Conservation (phyloP, 768 basidiomycete genomes). For the Amanita rubescens region DNA sequence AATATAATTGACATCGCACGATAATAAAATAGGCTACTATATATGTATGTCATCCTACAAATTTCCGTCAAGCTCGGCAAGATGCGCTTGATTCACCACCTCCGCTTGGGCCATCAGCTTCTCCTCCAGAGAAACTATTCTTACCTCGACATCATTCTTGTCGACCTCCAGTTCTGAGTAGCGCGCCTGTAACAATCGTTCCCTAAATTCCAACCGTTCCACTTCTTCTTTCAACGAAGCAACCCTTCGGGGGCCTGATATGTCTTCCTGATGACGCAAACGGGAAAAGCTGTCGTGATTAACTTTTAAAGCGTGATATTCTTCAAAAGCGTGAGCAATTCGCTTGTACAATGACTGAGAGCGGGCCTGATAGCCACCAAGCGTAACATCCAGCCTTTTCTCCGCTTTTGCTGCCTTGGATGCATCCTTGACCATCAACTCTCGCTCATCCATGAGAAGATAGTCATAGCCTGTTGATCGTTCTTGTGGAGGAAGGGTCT, state of each 20-base stretch:
- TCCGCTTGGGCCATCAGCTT: slow-evolving; percentile 82
- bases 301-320: slow-evolving; percentile 55
- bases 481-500: slow-evolving; percentile 45
- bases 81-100: slow-evolving; percentile 68
- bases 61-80: slow-evolving; percentile 51
- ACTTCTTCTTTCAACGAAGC: slow-evolving; percentile 85
- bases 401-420: slow-evolving; percentile 77
- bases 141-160: slow-evolving; percentile 48
- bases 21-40: neutral
- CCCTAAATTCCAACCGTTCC: slow-evolving; percentile 66
- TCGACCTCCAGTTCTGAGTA: slow-evolving; percentile 82
- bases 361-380: slow-evolving; percentile 89
- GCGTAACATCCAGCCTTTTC: slow-evolving; percentile 79
- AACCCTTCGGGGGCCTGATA: slow-evolving; percentile 70
- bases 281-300: slow-evolving; percentile 78
- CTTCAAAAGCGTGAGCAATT: slow-evolving; percentile 59
- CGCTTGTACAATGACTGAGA: slow-evolving; percentile 59
- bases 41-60: neutral
- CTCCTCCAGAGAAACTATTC: slow-evolving; percentile 70
- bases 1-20: neutral
- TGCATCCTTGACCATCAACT: slow-evolving; percentile 73
- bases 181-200: slow-evolving; percentile 68
- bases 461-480: slow-evolving; percentile 58
- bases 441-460: slow-evolving; percentile 55
- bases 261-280: slow-evolving; percentile 65